Conservation (phyloP, 2,329 filamentous ascomycete genomes). For the Keithomyces neogunnii region DNA sequence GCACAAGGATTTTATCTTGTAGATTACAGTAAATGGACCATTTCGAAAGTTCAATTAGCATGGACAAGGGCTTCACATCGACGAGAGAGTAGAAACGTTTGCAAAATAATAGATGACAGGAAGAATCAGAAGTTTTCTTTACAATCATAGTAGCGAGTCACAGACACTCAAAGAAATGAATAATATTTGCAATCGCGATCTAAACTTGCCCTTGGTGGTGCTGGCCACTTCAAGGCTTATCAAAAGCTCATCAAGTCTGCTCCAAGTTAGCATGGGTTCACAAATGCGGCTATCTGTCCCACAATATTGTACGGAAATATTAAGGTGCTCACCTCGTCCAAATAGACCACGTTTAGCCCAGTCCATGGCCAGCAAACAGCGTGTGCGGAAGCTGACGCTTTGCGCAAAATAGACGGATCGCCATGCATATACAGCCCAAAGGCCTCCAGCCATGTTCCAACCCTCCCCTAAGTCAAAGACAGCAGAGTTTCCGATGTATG, state of each 20-base stretch:
- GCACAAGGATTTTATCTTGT: conserved; percentile 73
- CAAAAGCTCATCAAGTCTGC: conserved; percentile 47
- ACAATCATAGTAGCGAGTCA: not conserved
- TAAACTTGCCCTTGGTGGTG: too few relatives aligned
- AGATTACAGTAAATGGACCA: not conserved
- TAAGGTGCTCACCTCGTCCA: conserved; percentile 71
- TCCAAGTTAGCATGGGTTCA: not conserved
- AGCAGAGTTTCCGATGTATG: conserved; percentile 93
- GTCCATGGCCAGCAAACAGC: conserved; percentile 89
- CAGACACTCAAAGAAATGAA: too few relatives aligned
- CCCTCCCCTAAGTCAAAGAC: conserved; percentile 84
- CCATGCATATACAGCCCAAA: conserved; percentile 95
- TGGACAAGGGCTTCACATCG: not conserved
- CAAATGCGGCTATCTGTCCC: not conserved
- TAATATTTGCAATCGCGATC: too few relatives aligned
- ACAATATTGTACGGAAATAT: not conserved
- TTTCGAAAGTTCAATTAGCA: not conserved
- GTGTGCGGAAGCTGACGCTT: conserved; percentile 86
- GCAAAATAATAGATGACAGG: not conserved
- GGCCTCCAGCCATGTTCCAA: conserved; percentile 68
- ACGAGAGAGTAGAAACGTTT: not conserved
- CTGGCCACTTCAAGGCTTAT: not conserved
- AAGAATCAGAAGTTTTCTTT: not conserved
- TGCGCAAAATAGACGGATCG: conserved; percentile 94
- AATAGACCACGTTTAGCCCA: conserved; percentile 97